phyloP scores from a whole-genome alignment of 345 rosid species.

The Salix koriyanagi region DNA sequence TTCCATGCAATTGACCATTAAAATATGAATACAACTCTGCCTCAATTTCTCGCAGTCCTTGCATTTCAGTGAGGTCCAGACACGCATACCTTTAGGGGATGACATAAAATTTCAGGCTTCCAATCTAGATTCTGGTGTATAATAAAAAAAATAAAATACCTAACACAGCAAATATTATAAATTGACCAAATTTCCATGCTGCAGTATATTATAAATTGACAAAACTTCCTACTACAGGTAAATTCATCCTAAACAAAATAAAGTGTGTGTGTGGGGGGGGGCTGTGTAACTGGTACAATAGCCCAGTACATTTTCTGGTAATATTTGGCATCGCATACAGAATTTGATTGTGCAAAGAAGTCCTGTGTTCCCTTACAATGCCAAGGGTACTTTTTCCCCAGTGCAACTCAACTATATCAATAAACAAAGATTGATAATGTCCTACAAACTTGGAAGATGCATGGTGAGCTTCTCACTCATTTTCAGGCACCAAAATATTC shows the following conservation, averaged over 20 bases:
- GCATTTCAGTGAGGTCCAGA: conserved; percentile 54
- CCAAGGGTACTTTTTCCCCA: not conserved
- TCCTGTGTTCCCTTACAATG: not conserved
- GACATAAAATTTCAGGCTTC: not conserved
- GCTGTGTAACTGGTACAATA: not conserved
- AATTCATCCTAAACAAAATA: too few species aligned
- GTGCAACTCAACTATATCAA: not conserved
- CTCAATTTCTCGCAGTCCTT: conserved; percentile 55
- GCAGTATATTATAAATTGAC: not conserved
- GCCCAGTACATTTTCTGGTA: not conserved
- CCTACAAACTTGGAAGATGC: not conserved
- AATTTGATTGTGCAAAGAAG: not conserved
- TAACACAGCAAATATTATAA: not conserved
- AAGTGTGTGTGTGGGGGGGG: not conserved
- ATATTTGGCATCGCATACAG: not conserved
- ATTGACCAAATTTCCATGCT: too few species aligned
- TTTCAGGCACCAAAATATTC: not conserved
- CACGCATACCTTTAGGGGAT: conserved; percentile 44
- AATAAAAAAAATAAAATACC: not conserved
- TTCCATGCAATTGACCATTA: conserved; percentile 73
- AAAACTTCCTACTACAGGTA: not conserved
- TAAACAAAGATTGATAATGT: not conserved
- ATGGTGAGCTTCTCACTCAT: not conserved
- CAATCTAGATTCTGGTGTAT: not conserved
- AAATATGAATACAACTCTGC: conserved; percentile 68